Evolutionary conservation across 177 flowering plant genomes (phyloP), one percentile per base, ranked within the genome.

Genomic region (Vitis hybrid): DNA sequence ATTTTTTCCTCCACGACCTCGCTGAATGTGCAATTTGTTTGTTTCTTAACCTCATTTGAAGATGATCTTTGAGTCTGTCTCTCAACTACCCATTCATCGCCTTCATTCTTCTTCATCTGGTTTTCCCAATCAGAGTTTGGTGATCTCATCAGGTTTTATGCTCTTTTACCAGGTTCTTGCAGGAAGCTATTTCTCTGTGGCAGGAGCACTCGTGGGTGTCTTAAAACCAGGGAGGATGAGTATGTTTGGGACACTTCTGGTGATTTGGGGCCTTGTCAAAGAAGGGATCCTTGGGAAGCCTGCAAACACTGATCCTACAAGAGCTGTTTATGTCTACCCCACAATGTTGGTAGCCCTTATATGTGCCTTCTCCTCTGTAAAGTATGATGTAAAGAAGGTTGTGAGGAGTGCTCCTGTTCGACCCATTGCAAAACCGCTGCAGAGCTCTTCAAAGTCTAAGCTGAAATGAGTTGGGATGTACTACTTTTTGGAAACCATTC

Each of bases 211-310:
- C 15, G 80, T 92, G 74, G 91, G 94, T 49, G 19, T 92, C 22
- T 59, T 92, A 66, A 92, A 88, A 81, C 93, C 91, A 16, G 97
- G 97, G 12, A 89, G 97, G 76, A 94, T 94, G 97, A 87, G 88
- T 80, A 86, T 94, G 97, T 94, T 94, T 64, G 98, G 98, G 57
- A 88, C 97, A 2, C 95, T 94, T 70, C 80, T 94, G 18, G 59
- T 92, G 7, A 74, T 87, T 10, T 94, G 98, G 98, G 98, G 98
- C 26, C 97, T 94, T 48, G 88, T 92, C 64, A 91, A 94, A 81
- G 98, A 92, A 82, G 97, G 98, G 18, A 72, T 92, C 62, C 87
- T 94, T 51, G 85, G 87, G 72, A 90, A 89, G 78, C 88, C 94
- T 55, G 86, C 56, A 26, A 85, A 77, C 68, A 75, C 88, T 2